phyloP scores from a whole-genome alignment of 441 rosid species.

The Capsella rubella region DNA sequence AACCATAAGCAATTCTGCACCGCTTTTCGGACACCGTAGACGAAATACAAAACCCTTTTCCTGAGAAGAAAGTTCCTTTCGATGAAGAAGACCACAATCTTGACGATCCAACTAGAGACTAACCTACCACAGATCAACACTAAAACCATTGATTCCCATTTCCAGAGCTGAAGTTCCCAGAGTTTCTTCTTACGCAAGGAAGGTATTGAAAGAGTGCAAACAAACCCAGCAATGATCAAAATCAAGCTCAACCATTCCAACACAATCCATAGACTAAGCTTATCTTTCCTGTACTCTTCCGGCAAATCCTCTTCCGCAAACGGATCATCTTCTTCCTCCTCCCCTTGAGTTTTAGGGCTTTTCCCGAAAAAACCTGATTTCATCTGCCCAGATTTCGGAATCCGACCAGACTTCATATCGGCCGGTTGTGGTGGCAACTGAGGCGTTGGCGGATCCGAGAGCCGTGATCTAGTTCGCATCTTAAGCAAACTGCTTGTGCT shows the following conservation, averaged over 20 bases:
- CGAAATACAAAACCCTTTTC: conserved; percentile 67
- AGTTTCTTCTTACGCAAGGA: conserved; percentile 45
- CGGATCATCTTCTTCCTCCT: conserved; percentile 63
- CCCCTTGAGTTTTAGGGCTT: conserved; percentile 41
- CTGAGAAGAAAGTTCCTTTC: conserved; percentile 63
- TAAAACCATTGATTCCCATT: conserved; percentile 60
- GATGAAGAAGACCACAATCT: conserved; percentile 52
- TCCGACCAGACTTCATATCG: conserved; percentile 45
- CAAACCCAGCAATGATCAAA: conserved; percentile 52
- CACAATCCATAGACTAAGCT: conserved; percentile 50
- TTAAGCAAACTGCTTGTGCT: conserved; percentile 48
- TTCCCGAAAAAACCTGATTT: conserved; percentile 57
- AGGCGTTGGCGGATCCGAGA: conserved; percentile 57
- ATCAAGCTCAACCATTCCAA: conserved; percentile 65
- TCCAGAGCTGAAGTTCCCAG: conserved; percentile 61
- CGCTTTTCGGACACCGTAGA: conserved; percentile 63
- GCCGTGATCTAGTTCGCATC: conserved; percentile 54
- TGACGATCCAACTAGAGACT: conserved; percentile 66
- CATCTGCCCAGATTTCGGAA: conserved; percentile 50
- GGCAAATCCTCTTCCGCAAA: conserved; percentile 66
- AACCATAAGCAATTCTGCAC: conserved; percentile 76
- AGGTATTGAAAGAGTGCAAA: conserved; percentile 50
- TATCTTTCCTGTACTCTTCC: conserved; percentile 57
- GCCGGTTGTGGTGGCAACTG: conserved; percentile 43
- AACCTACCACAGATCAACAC: conserved; percentile 72